These are phyloP conservation scores for Aspergillus sp. DNA, from an alignment of 2,329 filamentous ascomycete genomes.

Conservation along the genomic window DNA sequence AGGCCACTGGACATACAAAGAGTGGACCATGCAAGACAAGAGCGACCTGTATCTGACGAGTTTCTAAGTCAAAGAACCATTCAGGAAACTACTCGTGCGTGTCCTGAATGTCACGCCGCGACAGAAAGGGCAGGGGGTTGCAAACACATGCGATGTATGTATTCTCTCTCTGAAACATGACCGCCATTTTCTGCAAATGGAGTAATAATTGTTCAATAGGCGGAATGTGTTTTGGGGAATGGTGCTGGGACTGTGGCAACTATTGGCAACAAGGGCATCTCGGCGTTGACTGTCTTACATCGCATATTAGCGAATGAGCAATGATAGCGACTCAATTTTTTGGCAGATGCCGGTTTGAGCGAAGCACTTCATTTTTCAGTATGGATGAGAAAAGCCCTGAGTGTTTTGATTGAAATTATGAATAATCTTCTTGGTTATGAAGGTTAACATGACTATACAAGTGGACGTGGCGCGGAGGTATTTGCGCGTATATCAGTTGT, in stretches of 20 bases:
- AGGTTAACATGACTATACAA: background rate
- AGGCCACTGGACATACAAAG: background rate
- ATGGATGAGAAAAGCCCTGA: background rate
- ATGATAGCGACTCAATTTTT: background rate
- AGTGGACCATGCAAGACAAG: background rate
- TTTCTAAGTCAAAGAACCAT: slow-evolving; percentile 8
- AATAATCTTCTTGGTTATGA: background rate
- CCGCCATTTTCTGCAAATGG: background rate
- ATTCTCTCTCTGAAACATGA: background rate
- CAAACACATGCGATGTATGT: slow-evolving; percentile 20
- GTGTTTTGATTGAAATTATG: background rate
- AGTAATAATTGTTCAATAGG: slow-evolving; percentile 12
- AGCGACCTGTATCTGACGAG: slow-evolving; percentile 1
- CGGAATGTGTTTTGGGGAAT: slow-evolving; percentile 15
- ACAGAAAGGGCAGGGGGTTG: slow-evolving; percentile 15
- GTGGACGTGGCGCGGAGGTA: background rate
- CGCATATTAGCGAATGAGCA: background rate
- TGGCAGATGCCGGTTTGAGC: background rate
- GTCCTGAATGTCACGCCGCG: slow-evolving; percentile 13
- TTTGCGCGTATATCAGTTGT: background rate
- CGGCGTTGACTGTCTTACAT: slow-evolving; percentile 8
- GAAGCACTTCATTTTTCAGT: background rate
- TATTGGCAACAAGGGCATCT: slow-evolving; percentile 15
- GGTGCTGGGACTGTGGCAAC: slow-evolving; percentile 21
- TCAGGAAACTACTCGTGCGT: slow-evolving; percentile 9